Conservation (phyloP, 768 basidiomycete species). For the Hygrocybe coccinea region DNA sequence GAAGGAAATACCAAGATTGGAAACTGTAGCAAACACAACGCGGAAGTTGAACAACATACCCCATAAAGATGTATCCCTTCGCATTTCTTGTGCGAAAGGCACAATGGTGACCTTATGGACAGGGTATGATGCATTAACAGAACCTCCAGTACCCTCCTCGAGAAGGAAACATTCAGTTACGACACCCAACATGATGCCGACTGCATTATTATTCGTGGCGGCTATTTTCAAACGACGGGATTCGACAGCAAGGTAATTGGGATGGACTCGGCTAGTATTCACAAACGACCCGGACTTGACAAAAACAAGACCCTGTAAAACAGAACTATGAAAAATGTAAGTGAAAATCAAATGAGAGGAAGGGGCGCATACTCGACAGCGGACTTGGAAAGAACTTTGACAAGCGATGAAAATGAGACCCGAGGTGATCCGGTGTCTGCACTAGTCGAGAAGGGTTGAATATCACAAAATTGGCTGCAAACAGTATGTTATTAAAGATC, state of each 20-base stretch:
- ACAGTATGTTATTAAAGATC: no score
- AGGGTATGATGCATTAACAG: not conserved
- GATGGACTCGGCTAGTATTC: conserved; percentile 5
- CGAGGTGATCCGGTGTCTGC: no score
- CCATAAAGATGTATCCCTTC: conserved; percentile 6
- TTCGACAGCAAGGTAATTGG: not conserved
- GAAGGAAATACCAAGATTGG: conserved; percentile 1
- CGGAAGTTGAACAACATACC: conserved; percentile 2
- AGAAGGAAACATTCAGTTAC: conserved; percentile 5
- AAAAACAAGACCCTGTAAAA: conserved; percentile 2
- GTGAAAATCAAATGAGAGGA: no score
- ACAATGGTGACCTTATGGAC: conserved; percentile 3
- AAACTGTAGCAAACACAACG: not conserved
- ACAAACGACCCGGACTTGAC: not conserved
- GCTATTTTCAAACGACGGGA: not conserved
- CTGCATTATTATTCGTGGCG: not conserved
- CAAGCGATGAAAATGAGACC: no score
- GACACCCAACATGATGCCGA: conserved; percentile 8
- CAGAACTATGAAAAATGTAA: not conserved
- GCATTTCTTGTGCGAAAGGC: conserved; percentile 6
- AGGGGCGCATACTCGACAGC: no score
- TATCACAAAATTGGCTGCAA: no score
- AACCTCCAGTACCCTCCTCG: no score
- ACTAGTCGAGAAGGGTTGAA: no score
- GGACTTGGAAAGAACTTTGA: no score